phyloP scores from a whole-genome alignment of 176 grass and related monocot genomes.

The Chrysopogon serrulatus region DNA sequence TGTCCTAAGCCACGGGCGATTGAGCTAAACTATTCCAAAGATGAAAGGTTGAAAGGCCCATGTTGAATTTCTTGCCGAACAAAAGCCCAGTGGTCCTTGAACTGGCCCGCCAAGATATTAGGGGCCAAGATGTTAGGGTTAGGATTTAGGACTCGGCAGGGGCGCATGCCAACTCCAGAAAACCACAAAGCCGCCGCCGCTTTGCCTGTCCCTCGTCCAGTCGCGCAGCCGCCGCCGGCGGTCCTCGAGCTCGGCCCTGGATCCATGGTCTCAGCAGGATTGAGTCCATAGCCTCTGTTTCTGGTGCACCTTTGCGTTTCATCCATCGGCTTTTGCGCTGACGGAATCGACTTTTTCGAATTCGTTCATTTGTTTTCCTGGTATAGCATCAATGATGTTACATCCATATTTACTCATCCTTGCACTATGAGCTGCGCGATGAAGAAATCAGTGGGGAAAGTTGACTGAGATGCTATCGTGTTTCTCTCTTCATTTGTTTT shows the following conservation, averaged over 20 bases:
- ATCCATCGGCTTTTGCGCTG: background rate
- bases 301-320: background rate
- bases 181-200: background rate
- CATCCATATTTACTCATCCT: constrained; percentile 46
- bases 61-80: background rate
- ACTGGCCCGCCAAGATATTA: background rate
- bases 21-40: no score
- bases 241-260: no score
- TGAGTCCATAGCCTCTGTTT: background rate
- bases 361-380: background rate
- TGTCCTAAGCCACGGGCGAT: no score
- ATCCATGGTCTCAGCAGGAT: no score
- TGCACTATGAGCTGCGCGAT: constrained; percentile 44
- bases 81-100: background rate
- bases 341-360: background rate
- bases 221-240: background rate
- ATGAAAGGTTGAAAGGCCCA: background rate
- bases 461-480: constrained; percentile 30
- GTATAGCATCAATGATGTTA: constrained; percentile 35
- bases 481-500: background rate
- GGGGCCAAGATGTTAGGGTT: no score
- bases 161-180: background rate
- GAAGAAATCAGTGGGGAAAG: constrained; percentile 43
- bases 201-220: background rate
- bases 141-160: background rate